These are phyloP conservation scores for Arachnomyces sp. DNA, from an alignment of 2,329 filamentous ascomycete genomes.

Conservation along the genomic window DNA sequence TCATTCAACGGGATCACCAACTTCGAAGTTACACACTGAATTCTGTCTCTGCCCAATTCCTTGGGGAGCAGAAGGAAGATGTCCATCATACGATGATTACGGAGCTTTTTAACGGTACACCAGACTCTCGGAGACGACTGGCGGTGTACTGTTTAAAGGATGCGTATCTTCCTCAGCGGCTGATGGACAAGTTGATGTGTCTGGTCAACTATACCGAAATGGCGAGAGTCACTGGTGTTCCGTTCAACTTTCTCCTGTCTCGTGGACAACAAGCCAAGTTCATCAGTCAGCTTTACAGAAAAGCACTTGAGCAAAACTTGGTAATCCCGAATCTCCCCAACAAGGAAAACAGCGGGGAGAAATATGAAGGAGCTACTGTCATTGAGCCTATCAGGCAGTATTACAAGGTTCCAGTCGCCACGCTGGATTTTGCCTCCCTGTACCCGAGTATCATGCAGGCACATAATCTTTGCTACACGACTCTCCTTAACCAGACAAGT, in stretches of 20 bases:
- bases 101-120: constrained; percentile 90
- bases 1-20: constrained; percentile 91
- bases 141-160: constrained; percentile 97
- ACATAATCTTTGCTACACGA: constrained; percentile 97
- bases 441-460: constrained; percentile 99
- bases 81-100: constrained; percentile 99
- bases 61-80: constrained; percentile 97
- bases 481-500: constrained; percentile 68
- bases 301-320: constrained; percentile 83
- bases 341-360: constrained; percentile 61
- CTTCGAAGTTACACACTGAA: constrained; percentile 95
- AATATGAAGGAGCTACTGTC: constrained; percentile 96
- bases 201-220: constrained; percentile 99
- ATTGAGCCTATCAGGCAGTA: constrained; percentile 92
- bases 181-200: constrained; percentile 97
- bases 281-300: constrained; percentile 92
- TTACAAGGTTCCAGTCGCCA: constrained; percentile 91
- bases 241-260: constrained; percentile 87
- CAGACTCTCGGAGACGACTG: constrained; percentile 80
- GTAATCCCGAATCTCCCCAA: constrained; percentile 81
- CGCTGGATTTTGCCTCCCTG: constrained; percentile 95
- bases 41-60: constrained; percentile 87
- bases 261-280: constrained; percentile 97
- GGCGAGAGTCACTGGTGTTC: constrained; percentile 97
- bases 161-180: constrained; percentile 82